These are phyloP conservation scores for Delitschia confertaspora DNA, from an alignment of 495 filamentous ascomycete genomes.

Conservation along the genomic window DNA sequence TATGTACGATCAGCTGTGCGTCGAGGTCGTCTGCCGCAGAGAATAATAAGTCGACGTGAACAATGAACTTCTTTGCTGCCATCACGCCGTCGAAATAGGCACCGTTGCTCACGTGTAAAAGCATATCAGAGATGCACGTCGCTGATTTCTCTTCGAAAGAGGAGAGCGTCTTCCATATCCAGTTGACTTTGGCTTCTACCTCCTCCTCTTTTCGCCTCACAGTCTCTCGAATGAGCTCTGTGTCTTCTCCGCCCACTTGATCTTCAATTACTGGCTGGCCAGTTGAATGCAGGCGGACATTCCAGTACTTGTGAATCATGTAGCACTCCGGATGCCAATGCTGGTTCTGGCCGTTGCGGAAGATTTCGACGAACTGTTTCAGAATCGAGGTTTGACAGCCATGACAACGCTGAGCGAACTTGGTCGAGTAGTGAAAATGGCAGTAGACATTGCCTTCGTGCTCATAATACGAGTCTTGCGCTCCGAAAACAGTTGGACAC, in stretches of 20 bases:
- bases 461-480: conserved; percentile 97
- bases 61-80: conserved; percentile 94
- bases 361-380: conserved; percentile 99
- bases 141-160: conserved; percentile 96
- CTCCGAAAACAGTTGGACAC: conserved; percentile 94
- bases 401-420: conserved; percentile 91
- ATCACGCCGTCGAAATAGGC: conserved; percentile 91
- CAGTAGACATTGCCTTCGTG: conserved; percentile 95
- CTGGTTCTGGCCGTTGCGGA: conserved; percentile 92
- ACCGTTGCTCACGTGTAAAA: conserved; percentile 96
- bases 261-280: conserved; percentile 42
- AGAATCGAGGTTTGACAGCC: conserved; percentile 97
- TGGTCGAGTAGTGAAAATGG: conserved; percentile 97
- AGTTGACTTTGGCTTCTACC: conserved; percentile 96
- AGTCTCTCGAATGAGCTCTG: conserved; percentile 60
- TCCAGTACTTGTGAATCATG: conserved; percentile 99
- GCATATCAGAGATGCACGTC: conserved; percentile 98
- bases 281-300: conserved; percentile 68
- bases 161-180: conserved; percentile 95
- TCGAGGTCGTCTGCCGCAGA: conserved; percentile 79
- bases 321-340: conserved; percentile 99
- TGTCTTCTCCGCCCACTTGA: conserved; percentile 49
- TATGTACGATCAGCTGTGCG: conserved; percentile 54
- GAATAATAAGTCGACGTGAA: conserved; percentile 91
- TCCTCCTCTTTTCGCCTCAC: conserved; percentile 80